Evolutionary conservation across 2,329 filamentous ascomycete species (phyloP), one percentile per base, ranked within the genome.

Genomic region (Phyllosticta paracitricarpa): DNA sequence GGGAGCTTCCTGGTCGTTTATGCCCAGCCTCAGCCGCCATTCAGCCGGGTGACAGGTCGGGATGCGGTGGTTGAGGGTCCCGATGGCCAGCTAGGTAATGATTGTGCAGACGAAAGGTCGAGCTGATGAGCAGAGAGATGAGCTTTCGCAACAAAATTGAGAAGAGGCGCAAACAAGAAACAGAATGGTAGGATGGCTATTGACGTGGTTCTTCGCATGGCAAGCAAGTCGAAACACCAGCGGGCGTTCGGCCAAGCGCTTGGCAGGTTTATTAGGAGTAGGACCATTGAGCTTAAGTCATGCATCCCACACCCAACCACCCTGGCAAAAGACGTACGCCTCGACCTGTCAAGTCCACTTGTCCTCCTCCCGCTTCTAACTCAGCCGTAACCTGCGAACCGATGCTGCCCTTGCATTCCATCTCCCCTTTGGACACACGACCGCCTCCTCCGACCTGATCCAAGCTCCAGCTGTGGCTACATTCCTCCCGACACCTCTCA

Each of bases 331-430:
- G n/a, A 48, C 33, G 4, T 40, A 17, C 14, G 7, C 40, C 17
- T 48, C n/a, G 14, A n/a, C 17, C 40, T 17, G 17, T n/a, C 40
- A n/a, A 22, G 40, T 48, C 40, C 40, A 48, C 40, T n/a, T 48
- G 40, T 48, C 40, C 33, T 59, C 58, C 14, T 59, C 58, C 14
- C 58, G 48, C 26, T 54, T 14, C 14, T 51, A 24, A 35, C 17
- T 6, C 53, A 56, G 22, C 25, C 40, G n/a, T 28, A 51, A 24
- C 33, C 52, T 25, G 22, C 33, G 25, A 19, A 30, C 19, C 54
- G 51, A 61, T 61, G 59, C 59, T 57, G 54, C 55, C 54, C 59
- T 54, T 57, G 54, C 48, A 51, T 57, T 12, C 26, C 25, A 24
- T 24, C 24, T 40, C 40, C 51, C 22, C 10, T 9, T 6, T n/a